phyloP scores from a whole-genome alignment of 202 grass and related monocot species.

The Elaeis oleifera region DNA sequence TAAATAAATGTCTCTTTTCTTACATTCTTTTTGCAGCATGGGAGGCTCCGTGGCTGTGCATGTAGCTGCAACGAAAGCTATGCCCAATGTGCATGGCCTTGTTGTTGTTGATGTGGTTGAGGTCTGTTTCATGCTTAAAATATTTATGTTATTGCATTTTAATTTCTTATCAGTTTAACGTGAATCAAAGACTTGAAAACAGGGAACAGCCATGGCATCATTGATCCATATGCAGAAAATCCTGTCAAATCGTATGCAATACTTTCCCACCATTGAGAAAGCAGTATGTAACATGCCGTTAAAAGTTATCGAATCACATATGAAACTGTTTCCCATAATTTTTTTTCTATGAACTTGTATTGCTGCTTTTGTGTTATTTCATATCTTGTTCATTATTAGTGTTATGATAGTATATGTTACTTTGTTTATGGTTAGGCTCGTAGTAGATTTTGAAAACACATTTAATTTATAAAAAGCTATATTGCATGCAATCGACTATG shows the following conservation, averaged over 20 bases:
- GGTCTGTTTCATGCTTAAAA: constrained; percentile 41
- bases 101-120: constrained; percentile 94
- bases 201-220: constrained; percentile 96
- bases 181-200: constrained; percentile 13
- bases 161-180: not conserved
- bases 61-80: constrained; percentile 69
- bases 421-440: no score
- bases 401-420: no score
- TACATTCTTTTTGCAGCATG: constrained; percentile 43
- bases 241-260: constrained; percentile 60
- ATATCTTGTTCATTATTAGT: no score
- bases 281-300: constrained; percentile 47
- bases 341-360: not conserved
- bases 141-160: constrained; percentile 14
- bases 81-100: constrained; percentile 73
- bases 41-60: constrained; percentile 92
- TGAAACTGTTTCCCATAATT: no score
- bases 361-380: not conserved
- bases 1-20: not conserved
- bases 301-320: no score
- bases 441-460: no score
- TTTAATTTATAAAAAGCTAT: no score
- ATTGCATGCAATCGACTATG: no score
- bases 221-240: constrained; percentile 98
- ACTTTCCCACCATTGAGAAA: constrained; percentile 78